These are phyloP conservation scores for Suhomyces bribrorum DNA, from an alignment of 1,139 yeast genomes.

Conservation along the genomic window DNA sequence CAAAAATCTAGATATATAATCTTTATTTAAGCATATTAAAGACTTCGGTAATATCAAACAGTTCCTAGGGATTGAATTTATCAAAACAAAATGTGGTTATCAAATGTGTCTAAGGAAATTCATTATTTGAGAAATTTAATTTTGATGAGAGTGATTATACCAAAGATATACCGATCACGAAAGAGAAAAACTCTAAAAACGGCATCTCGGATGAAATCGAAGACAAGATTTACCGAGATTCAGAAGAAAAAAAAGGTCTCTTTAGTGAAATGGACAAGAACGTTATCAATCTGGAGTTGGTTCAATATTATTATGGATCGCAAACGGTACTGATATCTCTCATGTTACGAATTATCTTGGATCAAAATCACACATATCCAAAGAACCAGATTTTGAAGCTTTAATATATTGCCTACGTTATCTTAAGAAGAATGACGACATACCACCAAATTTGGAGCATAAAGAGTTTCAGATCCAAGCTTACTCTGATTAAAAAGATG, in stretches of 20 bases:
- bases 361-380: not conserved
- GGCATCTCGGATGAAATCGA: not conserved
- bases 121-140: no score
- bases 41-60: no score
- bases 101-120: no score
- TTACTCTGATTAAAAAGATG: not conserved
- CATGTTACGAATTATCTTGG: not conserved
- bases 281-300: not conserved
- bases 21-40: no score
- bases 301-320: not conserved
- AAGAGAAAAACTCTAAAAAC: not conserved
- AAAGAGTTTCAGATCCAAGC: not conserved
- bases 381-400: not conserved
- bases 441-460: not conserved
- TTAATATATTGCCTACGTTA: not conserved
- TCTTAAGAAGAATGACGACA: not conserved
- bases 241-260: not conserved
- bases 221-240: not conserved
- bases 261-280: not conserved
- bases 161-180: no score
- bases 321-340: not conserved
- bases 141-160: no score
- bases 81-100: no score
- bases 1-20: no score
- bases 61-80: no score